A percentile compares a stretch with the other conserved stretches of the same genome.
phyloP scores from a whole-genome alignment of 306 rosid genomes.

The Vachellia pachyceras region DNA sequence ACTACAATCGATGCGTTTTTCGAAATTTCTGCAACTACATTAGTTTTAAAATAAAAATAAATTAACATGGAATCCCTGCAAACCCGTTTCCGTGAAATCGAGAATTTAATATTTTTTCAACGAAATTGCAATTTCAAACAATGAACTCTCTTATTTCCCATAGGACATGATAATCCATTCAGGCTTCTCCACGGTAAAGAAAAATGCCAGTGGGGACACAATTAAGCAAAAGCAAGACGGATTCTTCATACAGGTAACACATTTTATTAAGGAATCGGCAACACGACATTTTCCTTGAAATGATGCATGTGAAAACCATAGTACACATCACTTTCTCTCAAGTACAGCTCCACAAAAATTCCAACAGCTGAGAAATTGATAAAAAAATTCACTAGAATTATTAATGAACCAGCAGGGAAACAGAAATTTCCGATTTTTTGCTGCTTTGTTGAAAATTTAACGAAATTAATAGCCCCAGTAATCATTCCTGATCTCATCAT shows the following conservation, averaged over 20 bases:
- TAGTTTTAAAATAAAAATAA: neutral
- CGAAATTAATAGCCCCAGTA: conserved; percentile 86
- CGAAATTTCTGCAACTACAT: neutral
- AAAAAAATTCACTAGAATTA: conserved; percentile 41
- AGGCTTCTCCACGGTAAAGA: neutral
- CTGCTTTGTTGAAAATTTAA: conserved; percentile 30
- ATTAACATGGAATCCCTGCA: neutral
- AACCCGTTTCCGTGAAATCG: neutral
- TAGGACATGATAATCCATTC: neutral
- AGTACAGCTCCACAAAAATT: conserved; percentile 33
- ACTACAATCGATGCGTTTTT: neutral
- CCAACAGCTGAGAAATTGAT: conserved; percentile 23
- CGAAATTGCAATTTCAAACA: neutral
- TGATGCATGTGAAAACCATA: conserved; percentile 28
- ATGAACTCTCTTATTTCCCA: neutral
- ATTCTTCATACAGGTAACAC: neutral
- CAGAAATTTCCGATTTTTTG: conserved; percentile 45
- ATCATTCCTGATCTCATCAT: conserved; percentile 91
- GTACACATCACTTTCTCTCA: conserved; percentile 20
- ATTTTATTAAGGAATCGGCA: conserved; percentile 30
- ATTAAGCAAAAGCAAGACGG: neutral
- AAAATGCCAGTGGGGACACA: neutral
- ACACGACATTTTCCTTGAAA: conserved; percentile 36
- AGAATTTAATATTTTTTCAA: neutral
- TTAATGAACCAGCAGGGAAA: conserved; percentile 59